phyloP scores from a whole-genome alignment of 2,329 filamentous ascomycete species.

The Colletotrichum abscissum region DNA sequence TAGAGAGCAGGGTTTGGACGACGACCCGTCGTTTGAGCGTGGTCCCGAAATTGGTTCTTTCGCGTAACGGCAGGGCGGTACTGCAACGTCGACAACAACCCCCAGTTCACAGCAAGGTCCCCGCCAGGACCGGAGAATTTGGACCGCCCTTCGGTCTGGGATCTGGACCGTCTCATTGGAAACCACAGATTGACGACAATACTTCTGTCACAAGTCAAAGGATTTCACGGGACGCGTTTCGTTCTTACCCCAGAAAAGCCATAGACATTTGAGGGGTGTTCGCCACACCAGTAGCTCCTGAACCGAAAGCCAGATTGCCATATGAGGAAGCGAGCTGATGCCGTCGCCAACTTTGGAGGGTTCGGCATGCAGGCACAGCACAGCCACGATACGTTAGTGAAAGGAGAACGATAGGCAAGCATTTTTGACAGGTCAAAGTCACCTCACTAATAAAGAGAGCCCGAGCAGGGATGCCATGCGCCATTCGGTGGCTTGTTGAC shows the following conservation, averaged over 20 bases:
- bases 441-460: not conserved
- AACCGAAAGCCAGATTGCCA: not conserved
- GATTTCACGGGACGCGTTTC: not conserved
- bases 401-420: constrained; percentile 10
- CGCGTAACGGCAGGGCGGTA: constrained; percentile 8
- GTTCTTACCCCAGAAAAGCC: constrained; percentile 5
- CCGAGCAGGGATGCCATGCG: constrained; percentile 29
- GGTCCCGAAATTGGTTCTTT: constrained; percentile 18
- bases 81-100: constrained; percentile 2
- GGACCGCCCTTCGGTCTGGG: constrained; percentile 8
- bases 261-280: not conserved
- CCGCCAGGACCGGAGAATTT: constrained; percentile 29
- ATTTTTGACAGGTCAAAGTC: constrained; percentile 1
- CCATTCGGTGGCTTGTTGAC: constrained; percentile 7
- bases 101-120: constrained; percentile 4
- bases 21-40: constrained; percentile 1
- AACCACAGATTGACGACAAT: constrained; percentile 8
- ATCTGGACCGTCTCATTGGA: constrained; percentile 25
- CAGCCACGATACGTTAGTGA: not conserved
- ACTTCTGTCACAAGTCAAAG: not conserved
- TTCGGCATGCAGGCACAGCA: not conserved
- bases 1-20: not conserved
- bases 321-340: not conserved
- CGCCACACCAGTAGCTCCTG: not conserved
- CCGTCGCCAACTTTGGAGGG: not conserved